Evolutionary conservation across 2,329 filamentous ascomycete genomes (phyloP), one percentile per base, ranked within the genome.

Genomic region (Sporothrix brunneoviolacea): DNA sequence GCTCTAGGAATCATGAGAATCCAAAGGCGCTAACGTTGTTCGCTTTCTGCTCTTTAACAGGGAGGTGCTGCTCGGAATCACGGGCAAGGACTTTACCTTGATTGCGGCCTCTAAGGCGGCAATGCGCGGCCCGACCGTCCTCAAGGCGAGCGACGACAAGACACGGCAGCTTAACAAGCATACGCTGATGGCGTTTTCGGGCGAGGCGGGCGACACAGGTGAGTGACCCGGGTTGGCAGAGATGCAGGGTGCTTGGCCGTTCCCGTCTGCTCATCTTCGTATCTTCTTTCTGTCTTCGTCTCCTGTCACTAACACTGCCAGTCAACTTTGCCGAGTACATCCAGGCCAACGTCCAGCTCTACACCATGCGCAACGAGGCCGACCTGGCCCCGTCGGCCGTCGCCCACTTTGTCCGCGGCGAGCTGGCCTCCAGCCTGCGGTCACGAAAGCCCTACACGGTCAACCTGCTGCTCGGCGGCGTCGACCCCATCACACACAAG

Each of bases 251-350:
- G 27, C n/a, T n/a, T 46, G 16, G 9, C n/a, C n/a, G 32, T 45
- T 51, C n/a, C n/a, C 21, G 32, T 24, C 42, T 27, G 16, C 4
- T 42, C n/a, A 16, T 30, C 7, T 36, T 12, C 18, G 8, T 19
- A 18, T 30, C 18, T 10, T 30, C 37, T 27, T 44, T 27, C 35
- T 37, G n/a, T 28, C 45, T 4, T 12, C 19, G 15, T 6, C 35
- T 49, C n/a, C n/a, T n/a, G n/a, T n/a, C n/a, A n/a, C 16, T 15
- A n/a, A 59, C 54, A 24, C 52, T 12, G 41, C 52, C 66, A 95
- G 91, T 97, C 56, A 91, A 98, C 84, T 98, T 98, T 69, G 88
- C 94, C 68, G 93, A 98, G 74, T 98, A 91, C 74, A 94, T 98
- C 69, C 91, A 97, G 80, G 91, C 91, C 67, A 98, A 98, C 70